Conservation (phyloP, 2,329 filamentous ascomycete species). For the Phyllosticta citrichinensis region DNA sequence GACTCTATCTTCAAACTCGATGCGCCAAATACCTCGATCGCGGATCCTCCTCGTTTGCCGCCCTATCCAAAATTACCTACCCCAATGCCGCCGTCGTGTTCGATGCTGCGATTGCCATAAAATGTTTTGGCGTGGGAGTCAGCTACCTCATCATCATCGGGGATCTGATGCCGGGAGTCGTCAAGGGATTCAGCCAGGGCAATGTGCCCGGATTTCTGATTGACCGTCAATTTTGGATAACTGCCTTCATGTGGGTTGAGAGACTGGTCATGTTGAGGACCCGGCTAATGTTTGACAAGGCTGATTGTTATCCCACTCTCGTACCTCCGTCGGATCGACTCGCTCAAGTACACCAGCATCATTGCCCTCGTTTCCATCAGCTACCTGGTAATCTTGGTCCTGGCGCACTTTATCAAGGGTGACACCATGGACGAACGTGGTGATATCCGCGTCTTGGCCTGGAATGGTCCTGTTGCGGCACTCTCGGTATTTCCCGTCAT, state of each 20-base stretch:
- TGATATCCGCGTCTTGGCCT: constrained; percentile 64
- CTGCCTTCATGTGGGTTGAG: constrained; percentile 70
- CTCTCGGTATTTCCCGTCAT: constrained; percentile 87
- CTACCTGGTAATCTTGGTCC: constrained; percentile 84
- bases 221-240: constrained; percentile 95
- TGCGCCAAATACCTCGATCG: constrained; percentile 90
- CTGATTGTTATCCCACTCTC: constrained; percentile 88
- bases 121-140: constrained; percentile 94
- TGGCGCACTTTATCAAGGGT: constrained; percentile 76
- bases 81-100: constrained; percentile 93
- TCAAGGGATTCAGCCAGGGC: constrained; percentile 64
- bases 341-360: constrained; percentile 92
- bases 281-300: constrained; percentile 35
- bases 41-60: constrained; percentile 84
- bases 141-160: constrained; percentile 99
- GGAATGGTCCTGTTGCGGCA: constrained; percentile 67
- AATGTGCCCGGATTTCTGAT: constrained; percentile 63
- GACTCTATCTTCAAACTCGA: constrained; percentile 85
- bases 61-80: constrained; percentile 93
- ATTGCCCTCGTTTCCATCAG: constrained; percentile 86
- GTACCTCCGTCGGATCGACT: constrained; percentile 84
- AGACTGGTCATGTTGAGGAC: not conserved
- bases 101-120: constrained; percentile 90
- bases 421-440: constrained; percentile 68
- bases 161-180: constrained; percentile 93